Evolutionary conservation across 2,329 filamentous ascomycete species (phyloP), one percentile per base, ranked within the genome.

Genomic region (Raffaelea ambrosiae): DNA sequence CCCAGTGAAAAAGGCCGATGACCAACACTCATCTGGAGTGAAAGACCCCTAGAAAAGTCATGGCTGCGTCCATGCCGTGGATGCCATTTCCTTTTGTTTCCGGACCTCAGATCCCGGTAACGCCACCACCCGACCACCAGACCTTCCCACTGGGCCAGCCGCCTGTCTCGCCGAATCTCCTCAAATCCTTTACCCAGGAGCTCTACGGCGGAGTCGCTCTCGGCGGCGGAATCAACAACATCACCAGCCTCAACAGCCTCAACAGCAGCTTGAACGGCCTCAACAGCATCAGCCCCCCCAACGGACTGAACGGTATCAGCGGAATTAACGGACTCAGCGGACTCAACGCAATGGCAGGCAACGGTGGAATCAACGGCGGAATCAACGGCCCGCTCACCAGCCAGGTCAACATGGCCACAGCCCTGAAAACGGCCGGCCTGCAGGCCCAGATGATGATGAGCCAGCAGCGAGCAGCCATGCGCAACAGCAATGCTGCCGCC

Each of bases 71-170:
- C 26, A 54, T 59, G 42, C 53, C 59, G 41, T 55, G 58, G 36
- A 51, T 61, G 40, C 57, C 60, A 16, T 51, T 56, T 29, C 57
- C 56, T 31, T 57, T 61, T 48, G 61, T 61, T 46, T 49, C 60
- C 45, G 60, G 60, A 45, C 50, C 61, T 46, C 60, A 66, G 23
- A 58, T 63, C 14, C 66, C 66, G 36, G 61, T 67, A 41, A 67
- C 66, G 7, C 66, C 66, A 44, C 65, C 66, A 7, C 66, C 66
- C 31, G 66, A 68, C 33, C 60, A 64, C 47, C 60, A 61, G 35
- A 56, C 59, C 4, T 67, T 69, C 49, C 51, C 50, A 9, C 31
- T 50, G 35, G 9, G 38, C 10, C 48, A 49, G 16, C 50, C 49
- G 10, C 48, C 50, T 19, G 49, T 54, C 48, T 51, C 53, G 29